Evolutionary conservation across 306 rosid genomes (phyloP), one percentile per base, ranked within the genome.

Genomic region (Cotoneaster glaucophyllus): DNA sequence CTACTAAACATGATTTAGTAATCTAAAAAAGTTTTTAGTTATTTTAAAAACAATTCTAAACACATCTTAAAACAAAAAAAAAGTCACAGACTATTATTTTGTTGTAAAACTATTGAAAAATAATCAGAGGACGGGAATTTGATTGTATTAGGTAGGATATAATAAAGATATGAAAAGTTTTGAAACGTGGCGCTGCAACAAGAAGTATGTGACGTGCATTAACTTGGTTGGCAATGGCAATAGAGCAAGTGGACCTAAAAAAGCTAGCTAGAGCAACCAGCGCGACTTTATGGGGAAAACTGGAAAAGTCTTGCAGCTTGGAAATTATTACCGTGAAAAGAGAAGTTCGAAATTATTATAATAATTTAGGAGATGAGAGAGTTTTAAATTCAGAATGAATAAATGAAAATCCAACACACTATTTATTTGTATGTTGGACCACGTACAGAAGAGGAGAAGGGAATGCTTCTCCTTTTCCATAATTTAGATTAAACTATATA

Each of bases 301-400:
- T 15, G 54, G 7, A 5, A 1, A 14, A 15, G 54, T 17, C 54
- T 50, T 50, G 21, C 54, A 17, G 18, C 54, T 50, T 50, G 54
- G 54, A n/a, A n/a, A n/a, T n/a, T n/a, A n/a, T n/a, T n/a, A n/a
- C n/a, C n/a, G n/a, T n/a, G n/a, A n/a, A n/a, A n/a, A n/a, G 2
- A 37, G 41, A 7, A 1, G 41, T 37, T 37, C 10, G 10, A 37
- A 37, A 37, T 2, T 37, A 37, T 37, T 37, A 37, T 2, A 37
- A 37, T 7, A 0, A 7, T 7, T 34, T 37, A 6, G 9, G 1
- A 0, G 1, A 37, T 7, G 2, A 37, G 1, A 1, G 0, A 37
- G 0, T 37, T 37, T 8, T 0, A 2, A 37, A 1, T 37, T 0
- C 0, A 2, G 9, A 0, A 37, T 37, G 9, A 9, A 37, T 37